phyloP scores from a whole-genome alignment of 2,329 filamentous ascomycete genomes.

The Fusarium chlamydosporum region DNA sequence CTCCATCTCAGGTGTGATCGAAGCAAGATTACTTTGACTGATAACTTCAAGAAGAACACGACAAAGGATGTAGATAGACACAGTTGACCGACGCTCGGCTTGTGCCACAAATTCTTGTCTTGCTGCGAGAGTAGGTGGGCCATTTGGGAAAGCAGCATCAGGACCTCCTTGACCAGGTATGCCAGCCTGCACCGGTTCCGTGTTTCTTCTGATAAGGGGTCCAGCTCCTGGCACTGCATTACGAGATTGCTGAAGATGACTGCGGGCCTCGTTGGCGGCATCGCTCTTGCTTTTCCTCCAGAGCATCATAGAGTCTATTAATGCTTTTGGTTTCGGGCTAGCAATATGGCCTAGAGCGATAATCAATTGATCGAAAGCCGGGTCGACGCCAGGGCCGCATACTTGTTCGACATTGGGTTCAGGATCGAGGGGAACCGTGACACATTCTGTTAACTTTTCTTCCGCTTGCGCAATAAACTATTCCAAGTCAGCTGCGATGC shows the following conservation, averaged over 20 bases:
- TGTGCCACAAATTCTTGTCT: slow-evolving; percentile 81
- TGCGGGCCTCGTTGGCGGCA: slow-evolving; percentile 78
- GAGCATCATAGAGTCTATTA: slow-evolving; percentile 98
- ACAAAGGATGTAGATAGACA: slow-evolving; percentile 96
- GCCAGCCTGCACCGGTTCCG: slow-evolving; percentile 73
- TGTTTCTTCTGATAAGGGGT: slow-evolving; percentile 77
- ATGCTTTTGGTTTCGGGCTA: slow-evolving; percentile 90
- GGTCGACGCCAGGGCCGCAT: slow-evolving; percentile 90
- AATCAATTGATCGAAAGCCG: slow-evolving; percentile 93
- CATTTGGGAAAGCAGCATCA: slow-evolving; percentile 54
- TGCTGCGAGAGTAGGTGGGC: slow-evolving; percentile 59
- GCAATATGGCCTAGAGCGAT: slow-evolving; percentile 94
- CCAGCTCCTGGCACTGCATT: slow-evolving; percentile 60
- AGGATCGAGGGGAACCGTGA: slow-evolving; percentile 81
- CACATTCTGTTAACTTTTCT: slow-evolving; percentile 91
- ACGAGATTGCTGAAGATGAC: slow-evolving; percentile 68
- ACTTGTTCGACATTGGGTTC: slow-evolving; percentile 89
- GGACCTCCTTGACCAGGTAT: slow-evolving; percentile 41
- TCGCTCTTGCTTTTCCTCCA: slow-evolving; percentile 98
- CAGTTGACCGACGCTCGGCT: slow-evolving; percentile 89
- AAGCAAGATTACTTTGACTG: slow-evolving; percentile 84
- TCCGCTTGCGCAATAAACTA: slow-evolving; percentile 97
- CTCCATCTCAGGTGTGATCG: slow-evolving; percentile 91
- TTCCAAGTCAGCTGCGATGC: slow-evolving; percentile 34
- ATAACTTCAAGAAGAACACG: slow-evolving; percentile 95